These are phyloP conservation scores for Abortiporus biennis DNA, from an alignment of 1,284 basidiomycete genomes.

Conservation along the genomic window DNA sequence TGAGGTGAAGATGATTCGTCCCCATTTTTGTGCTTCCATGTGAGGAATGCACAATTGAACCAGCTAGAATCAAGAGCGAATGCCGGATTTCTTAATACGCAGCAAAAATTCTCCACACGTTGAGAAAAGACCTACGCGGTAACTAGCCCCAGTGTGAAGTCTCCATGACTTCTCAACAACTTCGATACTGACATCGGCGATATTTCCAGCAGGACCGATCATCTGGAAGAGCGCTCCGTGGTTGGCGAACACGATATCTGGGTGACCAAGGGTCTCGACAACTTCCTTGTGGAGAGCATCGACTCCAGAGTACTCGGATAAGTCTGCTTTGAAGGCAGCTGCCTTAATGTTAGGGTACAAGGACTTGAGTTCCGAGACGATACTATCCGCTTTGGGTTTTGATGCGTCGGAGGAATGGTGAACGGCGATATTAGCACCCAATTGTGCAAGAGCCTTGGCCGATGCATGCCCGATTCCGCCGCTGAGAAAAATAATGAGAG, in stretches of 20 bases:
- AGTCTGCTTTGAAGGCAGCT: conserved; percentile 39
- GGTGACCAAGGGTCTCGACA: conserved; percentile 36
- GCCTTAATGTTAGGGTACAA: conserved; percentile 29
- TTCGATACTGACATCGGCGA: conserved; percentile 37
- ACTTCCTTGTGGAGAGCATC: conserved; percentile 36
- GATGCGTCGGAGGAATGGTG: conserved; percentile 37
- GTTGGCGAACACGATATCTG: conserved; percentile 48
- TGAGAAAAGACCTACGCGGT: conserved; percentile 25
- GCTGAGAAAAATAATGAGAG: conserved; percentile 30
- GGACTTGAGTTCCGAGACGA: conserved; percentile 31
- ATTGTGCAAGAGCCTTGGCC: conserved; percentile 35
- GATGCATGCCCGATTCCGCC: conserved; percentile 49
- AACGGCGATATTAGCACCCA: conserved; percentile 44
- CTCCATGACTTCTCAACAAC: conserved; percentile 45
- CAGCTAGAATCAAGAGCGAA: conserved; percentile 26
- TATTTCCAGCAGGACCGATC: conserved; percentile 41
- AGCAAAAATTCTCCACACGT: neutral
- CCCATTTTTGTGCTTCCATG: conserved; percentile 44
- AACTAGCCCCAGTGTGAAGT: conserved; percentile 40
- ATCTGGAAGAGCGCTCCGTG: conserved; percentile 35
- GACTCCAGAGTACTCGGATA: conserved; percentile 38
- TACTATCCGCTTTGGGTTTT: conserved; percentile 27
- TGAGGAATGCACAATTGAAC: conserved; percentile 44
- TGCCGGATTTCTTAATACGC: neutral
- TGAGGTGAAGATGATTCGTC: conserved; percentile 44